A percentile compares a stretch with the other conserved stretches of the same genome.
These are phyloP conservation scores for Gloeophyllum trabeum DNA, from an alignment of 768 basidiomycete species.

Conservation along the genomic window DNA sequence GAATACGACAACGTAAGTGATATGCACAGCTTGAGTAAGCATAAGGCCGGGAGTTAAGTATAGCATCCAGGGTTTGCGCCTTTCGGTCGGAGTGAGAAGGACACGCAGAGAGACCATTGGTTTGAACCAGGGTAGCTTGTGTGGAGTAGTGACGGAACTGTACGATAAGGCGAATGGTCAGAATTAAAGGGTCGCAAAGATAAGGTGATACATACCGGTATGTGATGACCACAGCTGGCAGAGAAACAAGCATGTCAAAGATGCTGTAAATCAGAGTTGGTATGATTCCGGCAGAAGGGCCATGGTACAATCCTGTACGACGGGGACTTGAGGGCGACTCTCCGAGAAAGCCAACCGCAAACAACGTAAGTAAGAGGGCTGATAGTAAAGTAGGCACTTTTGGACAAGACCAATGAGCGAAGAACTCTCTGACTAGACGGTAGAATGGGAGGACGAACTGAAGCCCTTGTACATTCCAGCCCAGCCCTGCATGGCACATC, in stretches of 20 bases:
- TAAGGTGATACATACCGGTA: conserved; percentile 42
- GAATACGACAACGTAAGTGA: conserved; percentile 20
- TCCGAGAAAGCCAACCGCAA: conserved; percentile 41
- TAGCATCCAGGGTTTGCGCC: conserved; percentile 65
- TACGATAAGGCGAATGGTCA: background rate
- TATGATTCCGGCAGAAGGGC: conserved; percentile 48
- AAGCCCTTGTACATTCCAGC: conserved; percentile 74
- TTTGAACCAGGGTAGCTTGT: conserved; percentile 56
- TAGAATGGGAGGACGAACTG: conserved; percentile 25
- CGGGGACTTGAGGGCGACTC: background rate
- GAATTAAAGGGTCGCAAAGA: background rate
- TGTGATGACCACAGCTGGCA: conserved; percentile 65
- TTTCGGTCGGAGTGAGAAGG: conserved; percentile 74
- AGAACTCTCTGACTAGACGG: too few relatives aligned
- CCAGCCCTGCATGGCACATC: conserved; percentile 36
- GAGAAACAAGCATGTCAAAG: conserved; percentile 50
- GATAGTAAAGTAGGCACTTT: conserved; percentile 40
- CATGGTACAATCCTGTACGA: conserved; percentile 37
- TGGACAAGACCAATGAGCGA: conserved; percentile 6
- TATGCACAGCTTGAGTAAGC: conserved; percentile 28
- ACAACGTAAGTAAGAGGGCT: conserved; percentile 42
- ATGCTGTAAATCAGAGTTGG: conserved; percentile 57
- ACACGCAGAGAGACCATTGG: conserved; percentile 48
- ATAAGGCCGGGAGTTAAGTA: conserved; percentile 69
- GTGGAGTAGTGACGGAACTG: conserved; percentile 78